These are phyloP conservation scores for Polyporus arcularius DNA, from an alignment of 768 basidiomycete species.

Conservation along the genomic window DNA sequence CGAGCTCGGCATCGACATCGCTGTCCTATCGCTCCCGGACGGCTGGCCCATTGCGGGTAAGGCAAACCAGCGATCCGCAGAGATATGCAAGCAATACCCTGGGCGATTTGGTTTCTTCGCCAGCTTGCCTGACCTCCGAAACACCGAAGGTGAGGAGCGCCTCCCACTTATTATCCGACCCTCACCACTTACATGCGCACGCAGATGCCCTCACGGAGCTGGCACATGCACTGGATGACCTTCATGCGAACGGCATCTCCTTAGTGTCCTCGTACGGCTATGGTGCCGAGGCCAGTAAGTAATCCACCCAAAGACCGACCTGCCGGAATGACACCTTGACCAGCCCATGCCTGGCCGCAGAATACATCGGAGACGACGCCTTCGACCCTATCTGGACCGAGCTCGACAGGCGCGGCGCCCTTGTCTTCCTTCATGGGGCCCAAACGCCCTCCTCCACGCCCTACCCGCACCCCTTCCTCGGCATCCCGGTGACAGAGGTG, in stretches of 20 bases:
- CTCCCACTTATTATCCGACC: background rate
- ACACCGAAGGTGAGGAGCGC: background rate
- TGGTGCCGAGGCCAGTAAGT: slow-evolving; percentile 53
- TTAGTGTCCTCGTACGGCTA: slow-evolving; percentile 67
- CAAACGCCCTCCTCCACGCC: slow-evolving; percentile 66
- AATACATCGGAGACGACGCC: slow-evolving; percentile 62
- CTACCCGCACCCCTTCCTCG: slow-evolving; percentile 60
- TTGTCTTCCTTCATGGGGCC: slow-evolving; percentile 73
- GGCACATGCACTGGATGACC: slow-evolving; percentile 55
- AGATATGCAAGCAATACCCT: slow-evolving; percentile 50
- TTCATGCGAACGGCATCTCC: slow-evolving; percentile 64
- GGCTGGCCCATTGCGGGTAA: slow-evolving; percentile 39
- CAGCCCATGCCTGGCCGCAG: slow-evolving; percentile 33
- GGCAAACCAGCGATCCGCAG: slow-evolving; percentile 48
- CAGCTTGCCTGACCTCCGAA: slow-evolving; percentile 45
- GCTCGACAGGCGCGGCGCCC: slow-evolving; percentile 54
- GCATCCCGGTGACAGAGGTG: slow-evolving; percentile 72
- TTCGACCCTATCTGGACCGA: slow-evolving; percentile 71
- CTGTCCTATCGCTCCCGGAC: slow-evolving; percentile 69
- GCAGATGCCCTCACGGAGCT: slow-evolving; percentile 63
- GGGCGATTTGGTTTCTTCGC: slow-evolving; percentile 70
- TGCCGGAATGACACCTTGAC: background rate
- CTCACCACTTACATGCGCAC: background rate
- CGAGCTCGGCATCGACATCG: slow-evolving; percentile 51
- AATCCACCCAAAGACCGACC: background rate